Conservation (phyloP, 768 basidiomycete genomes). For the Paxillus rubicundulus region DNA sequence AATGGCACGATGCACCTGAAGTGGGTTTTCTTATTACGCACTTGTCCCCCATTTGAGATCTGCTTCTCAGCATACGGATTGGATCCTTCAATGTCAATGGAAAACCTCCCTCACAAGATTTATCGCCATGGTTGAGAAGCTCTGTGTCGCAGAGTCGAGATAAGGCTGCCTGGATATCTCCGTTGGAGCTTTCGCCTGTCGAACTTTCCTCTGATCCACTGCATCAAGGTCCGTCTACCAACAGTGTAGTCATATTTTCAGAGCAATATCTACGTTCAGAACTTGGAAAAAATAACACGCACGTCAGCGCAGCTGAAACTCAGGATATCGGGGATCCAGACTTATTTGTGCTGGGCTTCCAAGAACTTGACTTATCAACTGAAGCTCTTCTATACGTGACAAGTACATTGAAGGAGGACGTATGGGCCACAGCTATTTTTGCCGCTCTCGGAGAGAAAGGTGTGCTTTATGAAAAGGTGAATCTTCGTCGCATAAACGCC, state of each 20-base stretch:
- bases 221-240: conserved; percentile 18
- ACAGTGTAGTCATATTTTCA: not conserved
- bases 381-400: conserved; percentile 75
- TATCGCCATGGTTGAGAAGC: conserved; percentile 61
- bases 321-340: conserved; percentile 50
- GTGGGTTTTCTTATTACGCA: conserved; percentile 8
- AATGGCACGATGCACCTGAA: conserved; percentile 23
- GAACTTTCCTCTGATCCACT: conserved; percentile 21
- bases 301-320: conserved; percentile 8
- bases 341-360: conserved; percentile 72
- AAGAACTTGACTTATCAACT: conserved; percentile 76
- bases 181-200: conserved; percentile 38
- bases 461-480: conserved; percentile 64
- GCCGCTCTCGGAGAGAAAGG: conserved; percentile 70
- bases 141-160: not conserved
- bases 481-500: not conserved
- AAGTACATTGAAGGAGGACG: conserved; percentile 61
- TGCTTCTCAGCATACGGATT: conserved; percentile 50
- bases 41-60: not conserved
- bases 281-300: not conserved
- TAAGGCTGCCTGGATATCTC: conserved; percentile 31
- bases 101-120: conserved; percentile 66
- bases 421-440: conserved; percentile 64
- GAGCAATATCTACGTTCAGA: conserved; percentile 9
- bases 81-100: conserved; percentile 90